Percentiles rank a stretch among this genome's conserved stretches.
phyloP scores from a whole-genome alignment of 805 yeast species.

The Wickerhamiella hasegawae region DNA sequence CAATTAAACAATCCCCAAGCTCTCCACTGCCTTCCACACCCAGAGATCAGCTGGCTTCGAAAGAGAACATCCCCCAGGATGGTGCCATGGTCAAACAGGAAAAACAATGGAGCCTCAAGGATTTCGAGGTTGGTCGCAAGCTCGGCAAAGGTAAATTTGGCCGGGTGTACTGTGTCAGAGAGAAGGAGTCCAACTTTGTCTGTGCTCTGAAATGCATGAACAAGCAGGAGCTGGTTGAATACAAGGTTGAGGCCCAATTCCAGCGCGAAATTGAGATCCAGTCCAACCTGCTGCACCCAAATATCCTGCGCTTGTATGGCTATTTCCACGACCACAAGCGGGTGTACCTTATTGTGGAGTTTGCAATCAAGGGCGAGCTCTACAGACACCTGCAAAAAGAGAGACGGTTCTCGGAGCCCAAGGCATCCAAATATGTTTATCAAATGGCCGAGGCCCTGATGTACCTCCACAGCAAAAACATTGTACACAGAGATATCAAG shows the following conservation, averaged over 20 bases:
- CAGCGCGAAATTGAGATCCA: conserved; percentile 88
- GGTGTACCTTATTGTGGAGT: conserved; percentile 75
- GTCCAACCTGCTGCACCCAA: conserved; percentile 54
- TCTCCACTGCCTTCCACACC: no score
- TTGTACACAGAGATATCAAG: conserved; percentile 84
- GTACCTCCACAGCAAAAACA: conserved; percentile 62
- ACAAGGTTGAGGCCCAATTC: conserved; percentile 71
- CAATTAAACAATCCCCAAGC: neutral
- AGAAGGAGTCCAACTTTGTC: conserved; percentile 54
- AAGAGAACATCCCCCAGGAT: no score
- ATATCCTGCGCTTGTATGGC: conserved; percentile 67
- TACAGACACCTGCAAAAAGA: conserved; percentile 54
- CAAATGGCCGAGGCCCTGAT: conserved; percentile 72
- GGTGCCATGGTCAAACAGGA: no score
- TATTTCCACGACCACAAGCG: conserved; percentile 69
- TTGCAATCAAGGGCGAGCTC: conserved; percentile 72
- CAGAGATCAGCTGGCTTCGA: no score
- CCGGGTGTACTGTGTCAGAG: conserved; percentile 75
- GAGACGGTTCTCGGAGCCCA: conserved; percentile 53
- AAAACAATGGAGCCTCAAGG: conserved; percentile 28
- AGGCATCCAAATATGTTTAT: conserved; percentile 58
- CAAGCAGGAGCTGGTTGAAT: conserved; percentile 56
- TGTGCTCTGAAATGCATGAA: conserved; percentile 89
- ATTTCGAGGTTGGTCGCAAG: conserved; percentile 75
- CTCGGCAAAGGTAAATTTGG: conserved; percentile 93